phyloP scores from a whole-genome alignment of 108 stramenopile genomes.

The Craspedostauros australis region DNA sequence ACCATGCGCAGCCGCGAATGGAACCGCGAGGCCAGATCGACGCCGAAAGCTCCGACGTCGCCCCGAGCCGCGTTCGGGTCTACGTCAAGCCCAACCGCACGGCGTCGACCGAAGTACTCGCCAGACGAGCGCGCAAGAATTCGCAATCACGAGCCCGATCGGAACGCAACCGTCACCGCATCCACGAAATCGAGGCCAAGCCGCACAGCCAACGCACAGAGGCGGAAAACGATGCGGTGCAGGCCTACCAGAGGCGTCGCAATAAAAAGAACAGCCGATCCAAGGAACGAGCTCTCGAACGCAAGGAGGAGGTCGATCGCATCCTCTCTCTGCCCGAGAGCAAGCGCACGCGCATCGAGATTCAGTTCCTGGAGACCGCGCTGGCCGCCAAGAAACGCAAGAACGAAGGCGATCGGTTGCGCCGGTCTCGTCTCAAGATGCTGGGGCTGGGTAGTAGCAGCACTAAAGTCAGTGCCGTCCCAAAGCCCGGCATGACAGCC shows the following conservation, averaged over 20 bases:
- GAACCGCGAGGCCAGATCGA: too few relatives aligned
- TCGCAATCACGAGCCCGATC: slow-evolving; percentile 43
- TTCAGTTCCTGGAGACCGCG: slow-evolving; percentile 23
- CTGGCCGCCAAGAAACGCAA: slow-evolving; percentile 44
- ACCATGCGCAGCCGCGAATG: too few relatives aligned
- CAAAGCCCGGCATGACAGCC: slow-evolving; percentile 10
- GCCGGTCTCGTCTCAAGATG: slow-evolving; percentile 36
- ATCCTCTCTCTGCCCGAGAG: slow-evolving; percentile 38
- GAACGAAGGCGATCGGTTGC: slow-evolving; percentile 55
- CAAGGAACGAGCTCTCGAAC: slow-evolving; percentile 46
- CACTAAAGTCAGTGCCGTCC: not conserved
- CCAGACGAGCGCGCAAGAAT: slow-evolving; percentile 53
- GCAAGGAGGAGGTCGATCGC: slow-evolving; percentile 42
- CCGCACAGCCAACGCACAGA: slow-evolving; percentile 22
- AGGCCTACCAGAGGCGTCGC: slow-evolving; percentile 38
- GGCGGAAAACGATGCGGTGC: slow-evolving; percentile 35
- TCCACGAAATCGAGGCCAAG: slow-evolving; percentile 28
- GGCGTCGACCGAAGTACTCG: slow-evolving; percentile 20
- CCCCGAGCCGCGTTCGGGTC: too few relatives aligned
- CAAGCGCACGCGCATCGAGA: slow-evolving; percentile 42
- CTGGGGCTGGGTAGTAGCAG: slow-evolving; percentile 21
- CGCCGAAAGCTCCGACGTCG: too few relatives aligned
- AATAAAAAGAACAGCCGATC: slow-evolving; percentile 45
- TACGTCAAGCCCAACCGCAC: slow-evolving; percentile 18
- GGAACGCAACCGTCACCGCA: slow-evolving; percentile 22